Evolutionary conservation across 805 yeast genomes (phyloP), one percentile per base, ranked within the genome.

Genomic region (Wickerhamiella slavikovae): DNA sequence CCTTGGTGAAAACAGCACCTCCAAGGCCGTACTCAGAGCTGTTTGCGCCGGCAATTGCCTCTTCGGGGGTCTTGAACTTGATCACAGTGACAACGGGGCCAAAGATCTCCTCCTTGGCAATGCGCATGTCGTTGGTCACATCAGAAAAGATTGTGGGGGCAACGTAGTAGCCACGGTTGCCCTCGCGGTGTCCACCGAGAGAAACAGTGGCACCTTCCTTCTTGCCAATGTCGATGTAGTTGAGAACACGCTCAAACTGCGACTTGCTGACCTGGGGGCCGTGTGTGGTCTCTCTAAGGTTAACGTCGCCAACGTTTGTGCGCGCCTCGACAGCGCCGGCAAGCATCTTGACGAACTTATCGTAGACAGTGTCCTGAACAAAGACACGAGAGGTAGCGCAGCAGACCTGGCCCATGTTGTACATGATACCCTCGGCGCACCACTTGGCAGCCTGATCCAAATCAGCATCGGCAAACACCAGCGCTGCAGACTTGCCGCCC

Each of bases 391-490:
- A 80, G 43, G 92, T 85, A 18, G 94, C 93, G 45, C 83, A 74
- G 57, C 96, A 83, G 34, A 82, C 89, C 60, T 83, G 93, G 56
- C 96, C 96, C 48, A 83, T 71, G 63, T 83, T 83, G 64, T 66
- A 78, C 65, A 76, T 77, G 45, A 82, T 76, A 52, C 93, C 93
- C 31, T 64, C 51, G 27, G 77, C 64, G 40, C 79, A 71, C 60
- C 69, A 66, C 38, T 68, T 61, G 27, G 77, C 74, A 29, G 94
- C 80, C 45, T 62, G 60, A 26, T 73, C 72, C 33, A 83, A 47
- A 52, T 83, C 69, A 28, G 91, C 89, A 48, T 83, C 95, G 44
- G 73, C 71, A 48, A 76, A 80, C 27, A 83, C 72, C 40, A 83
- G 69, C 52, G 75, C 72, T 43, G 95, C 93, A 15, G 93, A 79